phyloP scores from a whole-genome alignment of 164 flowering plant species.

The Magnolia officinalis region DNA sequence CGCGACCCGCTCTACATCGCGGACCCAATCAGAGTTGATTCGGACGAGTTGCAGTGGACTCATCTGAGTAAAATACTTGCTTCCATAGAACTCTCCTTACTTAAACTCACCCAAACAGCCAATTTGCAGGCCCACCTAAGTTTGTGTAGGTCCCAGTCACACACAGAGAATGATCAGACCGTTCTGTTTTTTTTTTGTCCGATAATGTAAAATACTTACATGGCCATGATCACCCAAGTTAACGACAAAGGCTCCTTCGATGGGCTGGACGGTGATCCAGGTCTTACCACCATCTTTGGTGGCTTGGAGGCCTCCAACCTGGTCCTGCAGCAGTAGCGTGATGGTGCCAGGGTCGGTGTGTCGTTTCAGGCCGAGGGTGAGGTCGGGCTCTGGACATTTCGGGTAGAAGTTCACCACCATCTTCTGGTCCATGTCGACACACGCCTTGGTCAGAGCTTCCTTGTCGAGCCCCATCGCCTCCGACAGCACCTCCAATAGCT shows the following conservation, averaged over 20 bases:
- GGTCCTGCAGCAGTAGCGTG: conserved; percentile 73
- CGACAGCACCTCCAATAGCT: conserved; percentile 64
- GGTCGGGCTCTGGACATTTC: conserved; percentile 78
- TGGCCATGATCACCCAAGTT: conserved; percentile 91
- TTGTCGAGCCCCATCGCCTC: conserved; percentile 80
- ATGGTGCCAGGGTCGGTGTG: conserved; percentile 94
- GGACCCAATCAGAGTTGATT: too few species aligned
- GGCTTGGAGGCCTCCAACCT: conserved; percentile 87
- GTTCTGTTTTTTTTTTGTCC: too few species aligned
- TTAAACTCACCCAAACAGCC: too few species aligned
- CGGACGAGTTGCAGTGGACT: too few species aligned
- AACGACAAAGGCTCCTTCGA: conserved; percentile 78
- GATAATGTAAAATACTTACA: conserved; percentile 31
- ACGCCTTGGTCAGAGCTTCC: conserved; percentile 73
- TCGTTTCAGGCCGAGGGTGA: conserved; percentile 83
- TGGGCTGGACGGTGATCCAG: conserved; percentile 88
- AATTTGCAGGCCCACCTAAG: too few species aligned
- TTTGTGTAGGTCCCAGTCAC: too few species aligned
- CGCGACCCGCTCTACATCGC: too few species aligned
- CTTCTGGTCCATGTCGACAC: conserved; percentile 89
- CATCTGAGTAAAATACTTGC: too few species aligned
- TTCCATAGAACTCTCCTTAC: too few species aligned
- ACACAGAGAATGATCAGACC: not conserved
- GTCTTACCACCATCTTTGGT: conserved; percentile 72
- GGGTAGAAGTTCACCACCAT: conserved; percentile 81